Base-by-base conservation (phyloP, 2,329 filamentous ascomycete species). In the Corniculantispora saksenae region DNA sequence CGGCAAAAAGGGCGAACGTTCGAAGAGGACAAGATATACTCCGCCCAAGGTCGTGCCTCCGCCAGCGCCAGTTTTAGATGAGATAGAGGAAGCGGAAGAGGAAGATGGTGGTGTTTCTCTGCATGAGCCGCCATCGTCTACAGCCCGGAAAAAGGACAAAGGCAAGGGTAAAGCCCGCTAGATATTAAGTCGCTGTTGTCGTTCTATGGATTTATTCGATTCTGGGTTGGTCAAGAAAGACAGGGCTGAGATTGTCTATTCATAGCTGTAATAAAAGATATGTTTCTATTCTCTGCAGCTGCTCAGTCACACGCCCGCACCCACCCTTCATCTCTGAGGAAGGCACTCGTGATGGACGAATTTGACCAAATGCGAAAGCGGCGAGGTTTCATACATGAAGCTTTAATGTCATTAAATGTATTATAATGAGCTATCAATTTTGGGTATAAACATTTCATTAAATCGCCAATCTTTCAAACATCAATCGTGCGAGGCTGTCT, bases 401-500 rank as follows among this genome's bases (percentile, higher is more conserved):
- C 19, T 6, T 25, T 23, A 43, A 19, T 10, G 17, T 47, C 17
- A 29, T 51, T 23, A 51, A 40, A 38, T 53, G 1, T n/a, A 56
- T 17, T 12, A 56, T 38, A 25, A 27, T 19, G 12, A 45, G 19
- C 17, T 32, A 53, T 23, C 32, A 29, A 45, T 40, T n/a, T 27
- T 45, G 47, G 59, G 47, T 43, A 54, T 62, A 29, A 23, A 4
- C n/a, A 53, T 29, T n/a, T 29, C 47, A 61, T 29, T 8, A 13
- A 19, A 48, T 45, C 3, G 2, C 12, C 4, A 45, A 21, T 23
- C 8, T 2, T 32, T 60, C 35, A 64, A 59, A 50, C 57, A 27
- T 13, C 56, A 40, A 65, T 61, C 9, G 63, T 55, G 5, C 63
- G 57, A 60, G 56, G 38, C 63, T 61, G 61, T 51, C 43, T 35